Evolutionary conservation across 2,329 filamentous ascomycete genomes (phyloP).

Genomic region (Fusarium secorum): DNA sequence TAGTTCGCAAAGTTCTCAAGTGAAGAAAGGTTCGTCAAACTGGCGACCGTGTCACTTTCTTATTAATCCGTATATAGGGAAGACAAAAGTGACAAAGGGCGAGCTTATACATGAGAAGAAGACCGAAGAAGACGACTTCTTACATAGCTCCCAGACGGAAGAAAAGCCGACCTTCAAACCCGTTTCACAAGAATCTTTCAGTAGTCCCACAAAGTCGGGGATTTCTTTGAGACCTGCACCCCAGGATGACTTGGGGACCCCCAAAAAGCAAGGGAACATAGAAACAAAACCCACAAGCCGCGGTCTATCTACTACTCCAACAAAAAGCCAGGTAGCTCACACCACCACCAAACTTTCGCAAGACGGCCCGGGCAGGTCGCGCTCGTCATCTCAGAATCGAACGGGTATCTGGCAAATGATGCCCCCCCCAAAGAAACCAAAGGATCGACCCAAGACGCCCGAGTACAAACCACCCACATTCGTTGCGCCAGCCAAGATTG

Average conservation of each 20-base stretch:
- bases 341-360: constrained; percentile 17
- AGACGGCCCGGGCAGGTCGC: background rate
- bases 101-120: background rate
- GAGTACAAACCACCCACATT: constrained; percentile 16
- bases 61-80: constrained; percentile 11
- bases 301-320: constrained; percentile 19
- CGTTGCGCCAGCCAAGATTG: constrained; percentile 12
- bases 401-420: background rate
- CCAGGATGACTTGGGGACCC: constrained; percentile 19
- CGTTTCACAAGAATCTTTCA: constrained; percentile 13
- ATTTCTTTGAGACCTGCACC: constrained; percentile 5
- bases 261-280: constrained; percentile 8
- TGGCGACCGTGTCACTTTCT: background rate
- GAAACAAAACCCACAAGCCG: constrained; percentile 2
- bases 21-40: constrained; percentile 29
- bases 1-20: constrained; percentile 38
- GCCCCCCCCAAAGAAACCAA: background rate
- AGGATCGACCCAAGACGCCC: background rate
- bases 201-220: constrained; percentile 19
- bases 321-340: background rate
- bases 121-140: background rate
- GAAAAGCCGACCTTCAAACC: constrained; percentile 15
- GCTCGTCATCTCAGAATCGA: constrained; percentile 8
- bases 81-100: background rate
- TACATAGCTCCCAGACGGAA: constrained; percentile 8